Conservation (phyloP, 352 stramenopile species). For the Phytophthora pistaciae region DNA sequence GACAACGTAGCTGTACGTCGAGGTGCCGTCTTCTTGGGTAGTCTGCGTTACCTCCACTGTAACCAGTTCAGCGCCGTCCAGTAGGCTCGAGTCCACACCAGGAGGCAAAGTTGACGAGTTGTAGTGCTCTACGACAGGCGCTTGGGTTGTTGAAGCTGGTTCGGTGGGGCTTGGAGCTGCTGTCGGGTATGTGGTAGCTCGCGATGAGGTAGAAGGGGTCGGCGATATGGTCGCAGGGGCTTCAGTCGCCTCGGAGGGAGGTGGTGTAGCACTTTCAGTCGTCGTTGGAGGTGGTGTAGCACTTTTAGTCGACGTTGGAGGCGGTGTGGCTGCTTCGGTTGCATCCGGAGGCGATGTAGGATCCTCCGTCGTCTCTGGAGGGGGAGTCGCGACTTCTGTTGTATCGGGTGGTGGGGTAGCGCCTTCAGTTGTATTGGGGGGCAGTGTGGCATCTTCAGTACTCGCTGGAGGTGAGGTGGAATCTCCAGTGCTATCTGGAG, state of each 20-base stretch:
- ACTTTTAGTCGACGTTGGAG: too few species aligned
- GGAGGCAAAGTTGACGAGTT: slow-evolving; percentile 52
- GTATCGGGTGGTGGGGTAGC: neutral
- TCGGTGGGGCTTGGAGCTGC: neutral
- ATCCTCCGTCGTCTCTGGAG: too few species aligned
- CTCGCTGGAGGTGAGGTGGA: too few species aligned
- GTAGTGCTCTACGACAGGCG: slow-evolving; percentile 35
- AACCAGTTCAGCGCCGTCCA: slow-evolving; percentile 48
- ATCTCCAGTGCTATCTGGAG: too few species aligned
- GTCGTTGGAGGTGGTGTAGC: too few species aligned
- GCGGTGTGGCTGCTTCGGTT: too few species aligned
- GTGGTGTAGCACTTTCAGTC: neutral
- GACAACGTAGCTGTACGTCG: slow-evolving; percentile 44
- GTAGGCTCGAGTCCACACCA: slow-evolving; percentile 33
- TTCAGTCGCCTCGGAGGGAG: neutral
- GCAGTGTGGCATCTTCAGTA: neutral
- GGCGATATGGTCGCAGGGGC: neutral
- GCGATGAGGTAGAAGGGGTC: neutral
- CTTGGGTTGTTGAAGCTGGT: neutral
- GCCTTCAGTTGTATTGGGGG: neutral
- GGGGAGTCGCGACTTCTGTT: too few species aligned
- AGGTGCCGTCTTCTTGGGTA: slow-evolving; percentile 31
- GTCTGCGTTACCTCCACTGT: slow-evolving; percentile 46
- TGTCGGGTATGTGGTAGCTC: slow-evolving; percentile 4
- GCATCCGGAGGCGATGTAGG: too few species aligned